Percentiles rank a stretch among this genome's conserved stretches.
Conservation (phyloP, 805 yeast genomes). For the Cyberlindnera nakhonratchasimensis region DNA sequence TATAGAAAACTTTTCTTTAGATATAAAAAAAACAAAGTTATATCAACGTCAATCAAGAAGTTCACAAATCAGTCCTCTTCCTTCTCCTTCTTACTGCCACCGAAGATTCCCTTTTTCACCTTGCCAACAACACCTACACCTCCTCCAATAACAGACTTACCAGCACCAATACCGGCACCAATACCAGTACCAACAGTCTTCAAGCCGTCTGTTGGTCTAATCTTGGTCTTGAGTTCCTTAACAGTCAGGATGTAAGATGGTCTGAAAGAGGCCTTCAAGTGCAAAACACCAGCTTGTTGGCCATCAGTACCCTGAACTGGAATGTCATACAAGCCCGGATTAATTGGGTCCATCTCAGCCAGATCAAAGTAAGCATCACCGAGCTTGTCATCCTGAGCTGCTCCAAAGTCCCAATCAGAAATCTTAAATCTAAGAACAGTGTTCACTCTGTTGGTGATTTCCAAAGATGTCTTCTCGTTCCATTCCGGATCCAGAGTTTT, state of each 20-base stretch:
- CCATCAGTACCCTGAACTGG: slow-evolving; percentile 44
- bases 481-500: slow-evolving; percentile 88
- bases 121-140: slow-evolving; percentile 42
- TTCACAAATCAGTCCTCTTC: slow-evolving; percentile 7
- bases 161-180: slow-evolving; percentile 44
- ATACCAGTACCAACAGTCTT: slow-evolving; percentile 49
- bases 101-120: slow-evolving; percentile 40
- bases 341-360: slow-evolving; percentile 56
- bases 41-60: no score
- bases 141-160: slow-evolving; percentile 33
- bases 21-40: no score
- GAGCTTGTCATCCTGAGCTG: slow-evolving; percentile 76
- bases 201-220: slow-evolving; percentile 45
- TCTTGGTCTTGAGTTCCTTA: slow-evolving; percentile 36
- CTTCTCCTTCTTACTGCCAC: slow-evolving; percentile 26
- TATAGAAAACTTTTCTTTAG: no score
- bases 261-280: slow-evolving; percentile 56
- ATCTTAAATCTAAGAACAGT: slow-evolving; percentile 56
- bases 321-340: slow-evolving; percentile 47
- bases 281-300: slow-evolving; percentile 54
- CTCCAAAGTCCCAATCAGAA: slow-evolving; percentile 92
- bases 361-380: slow-evolving; percentile 63
- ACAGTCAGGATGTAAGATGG: slow-evolving; percentile 63
- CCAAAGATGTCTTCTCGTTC: slow-evolving; percentile 65
- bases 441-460: slow-evolving; percentile 58